These are phyloP conservation scores for Scheffersomyces cryptocercus DNA, from an alignment of 1,139 yeast genomes.

Conservation along the genomic window DNA sequence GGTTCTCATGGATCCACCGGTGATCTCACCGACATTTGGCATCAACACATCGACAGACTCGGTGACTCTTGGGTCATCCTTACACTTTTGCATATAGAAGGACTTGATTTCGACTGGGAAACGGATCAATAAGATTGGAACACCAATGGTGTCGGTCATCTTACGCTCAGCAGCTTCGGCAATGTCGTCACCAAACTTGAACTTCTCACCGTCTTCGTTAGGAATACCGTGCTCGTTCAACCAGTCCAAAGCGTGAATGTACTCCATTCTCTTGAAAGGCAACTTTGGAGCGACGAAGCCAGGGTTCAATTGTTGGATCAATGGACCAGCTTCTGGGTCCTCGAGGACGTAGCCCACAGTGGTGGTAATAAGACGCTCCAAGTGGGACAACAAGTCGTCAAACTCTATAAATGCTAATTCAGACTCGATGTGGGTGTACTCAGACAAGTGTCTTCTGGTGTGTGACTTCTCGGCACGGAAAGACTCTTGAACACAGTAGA, in stretches of 20 bases:
- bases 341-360: slow-evolving; percentile 75
- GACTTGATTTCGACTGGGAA: slow-evolving; percentile 98
- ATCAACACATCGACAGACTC: slow-evolving; percentile 97
- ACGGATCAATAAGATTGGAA: slow-evolving; percentile 85
- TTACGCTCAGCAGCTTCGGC: slow-evolving; percentile 99
- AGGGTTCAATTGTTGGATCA: slow-evolving; percentile 91
- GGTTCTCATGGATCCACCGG: slow-evolving; percentile 99
- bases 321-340: slow-evolving; percentile 90
- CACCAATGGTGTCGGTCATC: slow-evolving; percentile 94
- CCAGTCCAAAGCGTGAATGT: slow-evolving; percentile 92
- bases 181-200: slow-evolving; percentile 97
- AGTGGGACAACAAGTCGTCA: slow-evolving; percentile 81
- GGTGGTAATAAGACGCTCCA: slow-evolving; percentile 75
- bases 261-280: slow-evolving; percentile 92
- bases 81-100: slow-evolving; percentile 94
- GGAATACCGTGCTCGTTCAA: slow-evolving; percentile 91
- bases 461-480: slow-evolving; percentile 99
- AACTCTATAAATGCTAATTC: slow-evolving; percentile 86
- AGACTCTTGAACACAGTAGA: slow-evolving; percentile 95
- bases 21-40: slow-evolving; percentile 98
- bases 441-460: slow-evolving; percentile 97
- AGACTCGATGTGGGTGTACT: slow-evolving; percentile 95
- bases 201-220: slow-evolving; percentile 90
- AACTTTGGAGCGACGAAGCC: slow-evolving; percentile 73
- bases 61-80: slow-evolving; percentile 89